Base-by-base conservation (phyloP, 2,329 filamentous ascomycete species). In the Fusarium duplospermum region DNA sequence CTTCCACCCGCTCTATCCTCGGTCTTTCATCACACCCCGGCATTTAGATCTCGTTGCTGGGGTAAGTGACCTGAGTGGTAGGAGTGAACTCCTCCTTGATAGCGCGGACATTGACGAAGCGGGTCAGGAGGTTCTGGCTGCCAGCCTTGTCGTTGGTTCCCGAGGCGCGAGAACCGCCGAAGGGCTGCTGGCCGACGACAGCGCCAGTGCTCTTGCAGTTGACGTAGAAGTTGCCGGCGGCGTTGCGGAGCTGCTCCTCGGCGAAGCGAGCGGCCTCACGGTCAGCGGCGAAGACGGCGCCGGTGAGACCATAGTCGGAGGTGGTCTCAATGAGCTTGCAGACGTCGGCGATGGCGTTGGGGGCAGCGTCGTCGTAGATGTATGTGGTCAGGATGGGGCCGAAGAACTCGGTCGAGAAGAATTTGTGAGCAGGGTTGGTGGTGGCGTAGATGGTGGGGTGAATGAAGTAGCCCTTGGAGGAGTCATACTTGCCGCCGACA, bases 221-320 rank as follows among this genome's bases (percentile, higher is more conserved):
- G 84, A 96, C 88, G 85, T 96, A 96, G 82, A 95, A 95, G 86
- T 96, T 96, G 47, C 93, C 93, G 1, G 93, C 93, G 0, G 92
- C 86, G 80, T 95, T 91, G 73, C 93, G 87, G 62, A 96, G 86
- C 70, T 87, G 88, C 76, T 94, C 89, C 82, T 95, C 93, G 0
- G 93, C 93, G 65, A 87, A 87, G 27, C 91, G 88, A 68, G 95
- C 84, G 16, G 88, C 91, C 56, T 87, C 83, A 45, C 93, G 86
- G 82, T 95, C 93, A 65, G 87, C 83, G 11, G 93, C 92, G 81
- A 96, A 96, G 64, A 96, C 86, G 67, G 93, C 89, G 13, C 93
- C 93, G 0, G 93, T 96, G 63, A 96, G 86, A 4, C 90, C 93
- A 81, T 97, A 97, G 77, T 93, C 93, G 67, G 90, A 91, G 2